A percentile compares a stretch with the other conserved stretches of the same genome.
Evolutionary conservation across 805 yeast species (phyloP).

Genomic region (Wickerhamiella australiensis): DNA sequence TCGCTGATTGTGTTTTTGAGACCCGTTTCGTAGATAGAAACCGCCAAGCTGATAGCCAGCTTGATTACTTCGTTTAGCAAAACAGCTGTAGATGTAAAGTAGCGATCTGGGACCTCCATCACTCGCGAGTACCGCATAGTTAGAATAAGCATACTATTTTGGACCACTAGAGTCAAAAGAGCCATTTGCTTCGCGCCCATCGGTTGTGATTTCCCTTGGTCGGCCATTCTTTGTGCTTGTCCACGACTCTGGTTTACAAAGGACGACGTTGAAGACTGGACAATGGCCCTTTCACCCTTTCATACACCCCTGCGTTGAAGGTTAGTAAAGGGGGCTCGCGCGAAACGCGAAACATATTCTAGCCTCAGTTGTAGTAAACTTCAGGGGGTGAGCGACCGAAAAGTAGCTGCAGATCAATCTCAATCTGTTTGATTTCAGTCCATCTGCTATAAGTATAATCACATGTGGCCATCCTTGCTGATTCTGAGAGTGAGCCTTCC

Average conservation of each 20-base stretch:
- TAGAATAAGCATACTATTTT: slow-evolving; percentile 31
- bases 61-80: slow-evolving; percentile 32
- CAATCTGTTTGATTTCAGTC: too few species aligned
- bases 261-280: not conserved
- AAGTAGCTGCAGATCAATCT: too few species aligned
- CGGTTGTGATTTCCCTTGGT: not conserved
- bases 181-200: slow-evolving; percentile 25
- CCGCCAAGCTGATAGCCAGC: slow-evolving; percentile 25
- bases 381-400: too few species aligned
- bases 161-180: slow-evolving; percentile 31
- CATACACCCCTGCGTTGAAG: not conserved
- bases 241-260: not conserved
- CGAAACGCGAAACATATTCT: too few species aligned
- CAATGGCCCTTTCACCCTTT: not conserved
- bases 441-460: too few species aligned
- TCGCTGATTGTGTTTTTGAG: slow-evolving; percentile 21
- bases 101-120: slow-evolving; percentile 27
- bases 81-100: slow-evolving; percentile 33
- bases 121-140: slow-evolving; percentile 35
- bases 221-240: not conserved
- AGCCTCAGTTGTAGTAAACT: too few species aligned
- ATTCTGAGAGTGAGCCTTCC: too few species aligned
- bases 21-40: slow-evolving; percentile 23
- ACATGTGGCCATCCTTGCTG: too few species aligned
- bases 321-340: too few species aligned